phyloP scores from a whole-genome alignment of 306 rosid species.

The Gastrolobium bilobum region DNA sequence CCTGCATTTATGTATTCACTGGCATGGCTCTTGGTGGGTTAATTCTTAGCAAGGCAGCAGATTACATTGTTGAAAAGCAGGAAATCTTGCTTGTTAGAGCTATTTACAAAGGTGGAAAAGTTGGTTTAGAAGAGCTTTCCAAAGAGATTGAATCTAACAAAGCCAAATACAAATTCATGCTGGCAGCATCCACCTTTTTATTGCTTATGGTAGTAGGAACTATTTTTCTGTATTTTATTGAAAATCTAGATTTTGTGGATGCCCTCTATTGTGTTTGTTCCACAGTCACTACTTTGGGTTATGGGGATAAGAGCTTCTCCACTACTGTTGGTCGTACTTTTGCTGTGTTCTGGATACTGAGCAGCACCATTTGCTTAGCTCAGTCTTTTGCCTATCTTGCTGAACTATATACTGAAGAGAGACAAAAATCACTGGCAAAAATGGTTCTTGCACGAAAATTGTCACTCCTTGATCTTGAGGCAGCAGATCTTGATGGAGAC shows the following conservation, averaged over 20 bases:
- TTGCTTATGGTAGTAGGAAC: slow-evolving; percentile 65
- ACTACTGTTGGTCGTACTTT: slow-evolving; percentile 67
- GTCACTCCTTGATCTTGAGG: slow-evolving; percentile 74
- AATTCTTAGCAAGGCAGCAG: slow-evolving; percentile 80
- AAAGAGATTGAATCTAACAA: slow-evolving; percentile 62
- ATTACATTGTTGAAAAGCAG: slow-evolving; percentile 83
- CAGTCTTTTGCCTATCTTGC: slow-evolving; percentile 82
- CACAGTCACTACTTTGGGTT: slow-evolving; percentile 86
- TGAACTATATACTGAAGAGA: slow-evolving; percentile 69
- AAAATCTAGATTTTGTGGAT: slow-evolving; percentile 64
- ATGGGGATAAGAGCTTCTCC: slow-evolving; percentile 89
- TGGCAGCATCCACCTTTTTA: slow-evolving; percentile 52
- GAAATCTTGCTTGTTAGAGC: slow-evolving; percentile 69
- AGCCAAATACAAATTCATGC: slow-evolving; percentile 65
- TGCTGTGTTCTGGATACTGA: slow-evolving; percentile 83
- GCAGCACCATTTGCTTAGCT: slow-evolving; percentile 86
- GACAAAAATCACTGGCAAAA: slow-evolving; percentile 67
- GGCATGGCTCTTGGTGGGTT: slow-evolving; percentile 79
- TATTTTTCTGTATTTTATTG: slow-evolving; percentile 62
- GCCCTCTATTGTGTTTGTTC: slow-evolving; percentile 87
- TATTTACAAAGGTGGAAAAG: slow-evolving; percentile 48
- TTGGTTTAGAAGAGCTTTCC: slow-evolving; percentile 54
- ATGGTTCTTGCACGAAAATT: slow-evolving; percentile 68
- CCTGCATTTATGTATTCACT: slow-evolving; percentile 76
- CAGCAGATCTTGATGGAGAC: slow-evolving; percentile 89